Conservation (phyloP, 1,284 basidiomycete genomes). For the Cystobasidium slooffiae region DNA sequence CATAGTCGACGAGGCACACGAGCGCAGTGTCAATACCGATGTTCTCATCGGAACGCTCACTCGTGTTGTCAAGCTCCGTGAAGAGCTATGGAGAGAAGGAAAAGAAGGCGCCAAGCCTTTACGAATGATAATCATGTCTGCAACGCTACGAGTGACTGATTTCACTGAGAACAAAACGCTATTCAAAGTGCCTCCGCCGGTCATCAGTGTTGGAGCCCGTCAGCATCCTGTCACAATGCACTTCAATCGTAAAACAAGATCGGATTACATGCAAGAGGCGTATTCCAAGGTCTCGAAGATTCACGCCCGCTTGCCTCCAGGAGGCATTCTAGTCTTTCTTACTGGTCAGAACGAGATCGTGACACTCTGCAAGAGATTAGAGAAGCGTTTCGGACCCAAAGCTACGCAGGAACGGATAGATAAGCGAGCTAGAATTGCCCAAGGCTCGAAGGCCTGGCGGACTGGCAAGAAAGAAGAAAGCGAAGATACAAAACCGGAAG, state of each 20-base stretch:
- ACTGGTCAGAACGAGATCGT: conserved; percentile 78
- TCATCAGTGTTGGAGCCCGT: conserved; percentile 85
- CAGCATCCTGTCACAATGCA: conserved; percentile 96
- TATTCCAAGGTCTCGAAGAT: conserved; percentile 86
- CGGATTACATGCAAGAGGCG: conserved; percentile 89
- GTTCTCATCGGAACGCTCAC: conserved; percentile 95
- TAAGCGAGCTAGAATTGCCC: conserved; percentile 55
- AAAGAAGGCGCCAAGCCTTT: conserved; percentile 74
- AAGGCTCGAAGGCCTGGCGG: conserved; percentile 30
- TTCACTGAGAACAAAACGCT: conserved; percentile 85
- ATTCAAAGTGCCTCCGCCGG: conserved; percentile 81
- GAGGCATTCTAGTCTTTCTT: conserved; percentile 74
- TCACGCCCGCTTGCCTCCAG: conserved; percentile 70
- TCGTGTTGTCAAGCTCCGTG: conserved; percentile 83
- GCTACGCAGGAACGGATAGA: conserved; percentile 65
- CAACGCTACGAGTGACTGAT: conserved; percentile 90
- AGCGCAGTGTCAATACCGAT: conserved; percentile 97
- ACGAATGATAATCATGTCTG: conserved; percentile 97
- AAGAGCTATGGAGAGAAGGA: conserved; percentile 80
- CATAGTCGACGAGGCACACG: conserved; percentile 97
- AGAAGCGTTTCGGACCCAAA: conserved; percentile 73
- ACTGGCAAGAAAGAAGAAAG: conserved; percentile 38
- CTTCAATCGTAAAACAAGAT: conserved; percentile 81
- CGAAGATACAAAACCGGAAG: background rate
- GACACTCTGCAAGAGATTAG: conserved; percentile 70